A percentile compares a stretch with the other conserved stretches of the same genome.
These are phyloP conservation scores for Sugiyamaella lignohabitans DNA, from an alignment of 805 yeast species.

Conservation along the genomic window DNA sequence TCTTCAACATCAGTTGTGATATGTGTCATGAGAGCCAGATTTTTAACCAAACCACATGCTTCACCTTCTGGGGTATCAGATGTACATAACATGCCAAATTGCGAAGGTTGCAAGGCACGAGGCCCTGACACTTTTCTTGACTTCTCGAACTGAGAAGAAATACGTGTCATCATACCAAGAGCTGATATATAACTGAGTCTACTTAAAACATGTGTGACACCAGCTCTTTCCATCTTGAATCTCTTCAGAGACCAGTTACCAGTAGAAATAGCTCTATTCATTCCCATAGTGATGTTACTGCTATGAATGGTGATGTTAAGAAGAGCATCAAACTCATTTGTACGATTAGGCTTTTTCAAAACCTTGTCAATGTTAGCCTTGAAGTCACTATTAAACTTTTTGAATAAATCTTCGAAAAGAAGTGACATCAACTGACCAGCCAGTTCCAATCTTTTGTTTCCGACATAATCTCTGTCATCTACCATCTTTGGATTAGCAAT, in stretches of 20 bases:
- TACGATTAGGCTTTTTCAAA: constrained; percentile 86
- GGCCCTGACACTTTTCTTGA: constrained; percentile 98
- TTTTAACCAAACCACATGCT: constrained; percentile 97
- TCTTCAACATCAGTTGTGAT: constrained; percentile 98
- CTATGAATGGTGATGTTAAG: constrained; percentile 86
- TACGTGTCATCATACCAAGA: constrained; percentile 98
- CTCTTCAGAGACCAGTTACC: constrained; percentile 99
- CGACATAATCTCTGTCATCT: constrained; percentile 98
- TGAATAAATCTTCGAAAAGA: constrained; percentile 92
- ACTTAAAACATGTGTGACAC: constrained; percentile 94
- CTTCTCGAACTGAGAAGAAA: constrained; percentile 97
- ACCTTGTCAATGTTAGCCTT: constrained; percentile 92
- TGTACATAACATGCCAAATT: constrained; percentile 97
- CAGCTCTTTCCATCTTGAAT: constrained; percentile 99
- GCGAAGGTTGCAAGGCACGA: constrained; percentile 97
- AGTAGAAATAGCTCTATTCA: constrained; percentile 94
- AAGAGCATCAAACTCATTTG: constrained; percentile 91
- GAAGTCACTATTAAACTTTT: constrained; percentile 91
- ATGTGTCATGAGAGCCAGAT: constrained; percentile 96
- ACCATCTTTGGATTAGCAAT: constrained; percentile 91
- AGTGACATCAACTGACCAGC: constrained; percentile 97
- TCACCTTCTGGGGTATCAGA: constrained; percentile 99
- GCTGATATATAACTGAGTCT: constrained; percentile 91
- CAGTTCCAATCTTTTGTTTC: constrained; percentile 92
- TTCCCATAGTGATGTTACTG: constrained; percentile 86